Percentiles rank a stretch among this genome's conserved stretches.
Conservation (phyloP, 1,139 yeast genomes). For the Hemisphaericaspora lyxosophila region DNA sequence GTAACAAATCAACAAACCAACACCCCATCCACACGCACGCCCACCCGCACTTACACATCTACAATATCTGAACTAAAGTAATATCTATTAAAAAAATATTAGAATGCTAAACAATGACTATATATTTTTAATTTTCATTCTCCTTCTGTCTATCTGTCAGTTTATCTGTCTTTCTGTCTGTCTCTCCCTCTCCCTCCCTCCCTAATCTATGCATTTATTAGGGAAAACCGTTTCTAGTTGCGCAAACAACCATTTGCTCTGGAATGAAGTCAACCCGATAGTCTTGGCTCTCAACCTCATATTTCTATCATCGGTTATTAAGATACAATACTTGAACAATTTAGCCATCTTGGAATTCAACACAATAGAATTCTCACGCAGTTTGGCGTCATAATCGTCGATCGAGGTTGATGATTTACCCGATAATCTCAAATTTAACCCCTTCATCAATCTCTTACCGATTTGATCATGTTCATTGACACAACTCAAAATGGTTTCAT, state of each 20-base stretch:
- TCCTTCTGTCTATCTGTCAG: not conserved
- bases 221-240: conserved; percentile 47
- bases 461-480: conserved; percentile 50
- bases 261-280: conserved; percentile 56
- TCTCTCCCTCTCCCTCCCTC: not conserved
- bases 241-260: conserved; percentile 60
- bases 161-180: not conserved
- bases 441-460: conserved; percentile 39
- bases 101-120: conserved; percentile 3
- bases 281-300: conserved; percentile 68
- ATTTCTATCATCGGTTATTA: conserved; percentile 72
- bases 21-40: too few relatives aligned
- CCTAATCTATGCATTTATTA: conserved; percentile 42
- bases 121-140: conserved; percentile 2
- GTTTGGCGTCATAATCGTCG: conserved; percentile 3
- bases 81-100: conserved; percentile 5
- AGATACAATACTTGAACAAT: conserved; percentile 54
- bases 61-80: too few relatives aligned
- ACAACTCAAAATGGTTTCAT: conserved; percentile 58
- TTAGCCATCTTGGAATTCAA: conserved; percentile 38
- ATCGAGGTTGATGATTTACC: conserved; percentile 6
- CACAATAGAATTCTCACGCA: conserved; percentile 12
- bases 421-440: conserved; percentile 29
- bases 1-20: too few relatives aligned
- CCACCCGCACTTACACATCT: too few relatives aligned